Percentiles rank a stretch among this genome's conserved stretches.
phyloP scores from a whole-genome alignment of 441 rosid species.

The Aleurites moluccanus region DNA sequence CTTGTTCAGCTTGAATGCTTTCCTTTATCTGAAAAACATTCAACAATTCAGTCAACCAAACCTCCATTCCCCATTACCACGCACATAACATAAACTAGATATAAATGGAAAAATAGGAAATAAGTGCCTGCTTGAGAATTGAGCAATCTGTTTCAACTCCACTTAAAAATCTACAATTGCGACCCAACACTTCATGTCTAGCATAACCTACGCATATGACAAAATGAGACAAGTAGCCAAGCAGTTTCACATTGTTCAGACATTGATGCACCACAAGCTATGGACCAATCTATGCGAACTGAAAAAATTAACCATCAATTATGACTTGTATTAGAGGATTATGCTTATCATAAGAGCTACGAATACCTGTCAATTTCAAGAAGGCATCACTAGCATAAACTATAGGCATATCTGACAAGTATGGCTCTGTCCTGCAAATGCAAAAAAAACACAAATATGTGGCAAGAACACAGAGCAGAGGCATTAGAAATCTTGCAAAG shows the following conservation, averaged over 20 bases:
- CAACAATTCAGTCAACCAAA: constrained; percentile 16
- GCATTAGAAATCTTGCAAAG: constrained; percentile 30
- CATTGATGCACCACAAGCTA: neutral
- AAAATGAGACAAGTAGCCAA: constrained; percentile 13
- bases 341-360: neutral
- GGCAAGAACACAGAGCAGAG: constrained; percentile 20
- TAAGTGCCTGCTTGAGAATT: constrained; percentile 49
- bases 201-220: constrained; percentile 56
- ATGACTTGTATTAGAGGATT: neutral
- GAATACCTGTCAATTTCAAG: constrained; percentile 76
- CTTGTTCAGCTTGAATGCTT: constrained; percentile 56
- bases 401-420: constrained; percentile 72
- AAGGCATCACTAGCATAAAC: constrained; percentile 89
- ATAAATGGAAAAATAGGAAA: constrained; percentile 6
- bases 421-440: constrained; percentile 68
- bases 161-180: constrained; percentile 60
- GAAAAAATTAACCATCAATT: neutral
- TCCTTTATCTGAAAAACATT: constrained; percentile 55
- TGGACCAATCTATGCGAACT: neutral
- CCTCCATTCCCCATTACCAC: constrained; percentile 4
- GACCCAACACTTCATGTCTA: constrained; percentile 81
- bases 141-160: constrained; percentile 70
- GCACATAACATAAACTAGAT: neutral
- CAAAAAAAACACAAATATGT: constrained; percentile 15
- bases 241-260: constrained; percentile 8